Evolutionary conservation across 495 filamentous ascomycete species (phyloP).

Genomic region (Penicillium chermesinum): DNA sequence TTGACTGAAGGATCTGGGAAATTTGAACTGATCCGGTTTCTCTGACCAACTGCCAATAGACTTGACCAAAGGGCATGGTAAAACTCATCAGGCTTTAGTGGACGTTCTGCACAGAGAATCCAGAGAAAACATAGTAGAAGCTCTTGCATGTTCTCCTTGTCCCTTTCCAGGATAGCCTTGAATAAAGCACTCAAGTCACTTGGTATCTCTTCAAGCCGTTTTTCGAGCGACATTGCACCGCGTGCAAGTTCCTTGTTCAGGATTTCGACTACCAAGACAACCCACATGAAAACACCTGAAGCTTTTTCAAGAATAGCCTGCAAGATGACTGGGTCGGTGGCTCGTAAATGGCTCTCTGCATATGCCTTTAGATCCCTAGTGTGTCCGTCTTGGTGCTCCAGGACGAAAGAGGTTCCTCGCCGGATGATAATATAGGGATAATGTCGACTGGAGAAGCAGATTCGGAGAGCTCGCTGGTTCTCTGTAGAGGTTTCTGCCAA

Average conservation of each 20-base stretch:
- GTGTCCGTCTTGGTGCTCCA: conserved; percentile 29
- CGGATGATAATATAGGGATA: conserved; percentile 42
- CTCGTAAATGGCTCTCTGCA: conserved; percentile 15
- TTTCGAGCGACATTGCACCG: conserved; percentile 15
- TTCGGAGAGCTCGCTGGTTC: conserved; percentile 7
- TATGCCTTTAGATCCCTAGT: conserved; percentile 19
- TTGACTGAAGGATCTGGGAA: conserved; percentile 1
- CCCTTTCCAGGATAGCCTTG: neutral
- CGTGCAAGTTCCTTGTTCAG: conserved; percentile 35
- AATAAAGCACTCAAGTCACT: conserved; percentile 19
- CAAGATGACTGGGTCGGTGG: conserved; percentile 10
- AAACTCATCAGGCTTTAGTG: conserved; percentile 26
- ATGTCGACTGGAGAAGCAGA: conserved; percentile 48
- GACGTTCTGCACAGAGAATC: conserved; percentile 31
- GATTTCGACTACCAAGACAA: conserved; percentile 42
- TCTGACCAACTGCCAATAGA: conserved; percentile 5
- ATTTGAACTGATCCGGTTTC: conserved; percentile 5
- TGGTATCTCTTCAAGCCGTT: conserved; percentile 31
- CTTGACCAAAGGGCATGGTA: conserved; percentile 29
- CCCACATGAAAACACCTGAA: conserved; percentile 46
- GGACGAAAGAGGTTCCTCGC: conserved; percentile 24
- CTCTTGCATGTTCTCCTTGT: conserved; percentile 9
- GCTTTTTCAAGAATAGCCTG: too few relatives aligned
- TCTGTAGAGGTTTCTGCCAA: conserved; percentile 17
- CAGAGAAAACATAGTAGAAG: conserved; percentile 32